Evolutionary conservation across 306 rosid genomes (phyloP).

Genomic region (Ormosia semicastrata): DNA sequence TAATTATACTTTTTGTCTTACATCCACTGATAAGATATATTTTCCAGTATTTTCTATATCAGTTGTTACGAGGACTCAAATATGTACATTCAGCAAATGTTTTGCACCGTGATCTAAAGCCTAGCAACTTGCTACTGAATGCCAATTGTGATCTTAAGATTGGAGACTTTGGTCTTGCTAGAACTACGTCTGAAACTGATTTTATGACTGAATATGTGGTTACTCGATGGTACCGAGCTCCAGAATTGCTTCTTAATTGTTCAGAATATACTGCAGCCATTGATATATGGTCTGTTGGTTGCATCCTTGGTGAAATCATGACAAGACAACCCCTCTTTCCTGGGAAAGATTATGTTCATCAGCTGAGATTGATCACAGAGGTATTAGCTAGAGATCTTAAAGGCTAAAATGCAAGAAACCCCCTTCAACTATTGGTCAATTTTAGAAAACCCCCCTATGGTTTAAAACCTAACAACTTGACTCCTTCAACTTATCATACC

Average conservation of each 20-base stretch:
- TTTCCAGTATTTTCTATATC: constrained; percentile 91
- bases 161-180: constrained; percentile 96
- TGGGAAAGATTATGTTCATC: constrained; percentile 90
- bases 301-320: constrained; percentile 92
- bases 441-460: no score
- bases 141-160: constrained; percentile 95
- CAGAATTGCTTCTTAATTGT: constrained; percentile 93
- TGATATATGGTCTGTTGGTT: constrained; percentile 98
- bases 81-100: constrained; percentile 90
- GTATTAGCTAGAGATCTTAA: constrained; percentile 33
- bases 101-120: constrained; percentile 95
- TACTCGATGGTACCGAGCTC: constrained; percentile 98
- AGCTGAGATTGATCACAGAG: constrained; percentile 85
- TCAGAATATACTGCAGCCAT: constrained; percentile 95
- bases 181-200: constrained; percentile 98
- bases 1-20: constrained; percentile 11
- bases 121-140: constrained; percentile 86
- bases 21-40: constrained; percentile 53
- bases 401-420: no score
- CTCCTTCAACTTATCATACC: no score
- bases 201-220: constrained; percentile 98
- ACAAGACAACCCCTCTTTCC: constrained; percentile 82
- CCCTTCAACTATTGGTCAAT: no score
- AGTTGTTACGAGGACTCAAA: constrained; percentile 89
- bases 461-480: no score